Percentiles rank a stretch among this genome's conserved stretches.
These are phyloP conservation scores for Fennellomyces sp. DNA, from an alignment of 371 early-diverging fungal species.

Conservation along the genomic window DNA sequence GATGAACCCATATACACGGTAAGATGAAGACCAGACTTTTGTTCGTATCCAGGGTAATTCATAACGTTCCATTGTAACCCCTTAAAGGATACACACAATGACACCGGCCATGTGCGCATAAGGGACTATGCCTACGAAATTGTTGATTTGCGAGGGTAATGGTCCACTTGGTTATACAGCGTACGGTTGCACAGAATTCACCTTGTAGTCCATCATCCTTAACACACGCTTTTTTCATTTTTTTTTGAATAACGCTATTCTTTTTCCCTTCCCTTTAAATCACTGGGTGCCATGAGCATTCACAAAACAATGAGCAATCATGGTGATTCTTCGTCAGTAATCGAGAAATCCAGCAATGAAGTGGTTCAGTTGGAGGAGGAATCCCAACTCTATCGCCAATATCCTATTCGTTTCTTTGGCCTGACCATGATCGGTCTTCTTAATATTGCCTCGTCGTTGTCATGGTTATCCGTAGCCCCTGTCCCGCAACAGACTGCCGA, in stretches of 20 bases:
- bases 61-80: too few relatives aligned
- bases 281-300: too few relatives aligned
- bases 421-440: constrained; percentile 37
- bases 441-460: constrained; percentile 46
- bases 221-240: too few relatives aligned
- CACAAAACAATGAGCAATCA: not conserved
- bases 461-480: constrained; percentile 48
- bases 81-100: constrained; percentile 49
- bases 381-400: constrained; percentile 20
- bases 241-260: too few relatives aligned
- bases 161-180: too few relatives aligned
- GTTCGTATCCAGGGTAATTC: too few relatives aligned
- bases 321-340: not conserved
- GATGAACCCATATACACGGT: constrained; percentile 68
- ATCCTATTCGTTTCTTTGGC: constrained; percentile 49
- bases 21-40: too few relatives aligned
- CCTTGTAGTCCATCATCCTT: too few relatives aligned
- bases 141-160: constrained; percentile 54
- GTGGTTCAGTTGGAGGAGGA: not conserved
- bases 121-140: constrained; percentile 49
- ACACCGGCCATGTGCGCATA: constrained; percentile 47
- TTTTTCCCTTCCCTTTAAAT: too few relatives aligned
- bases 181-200: too few relatives aligned
- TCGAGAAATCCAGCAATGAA: not conserved
- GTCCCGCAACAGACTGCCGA: constrained; percentile 34